These are phyloP conservation scores for Pythium guiyangense DNA, from an alignment of 352 stramenopile genomes.

Conservation along the genomic window DNA sequence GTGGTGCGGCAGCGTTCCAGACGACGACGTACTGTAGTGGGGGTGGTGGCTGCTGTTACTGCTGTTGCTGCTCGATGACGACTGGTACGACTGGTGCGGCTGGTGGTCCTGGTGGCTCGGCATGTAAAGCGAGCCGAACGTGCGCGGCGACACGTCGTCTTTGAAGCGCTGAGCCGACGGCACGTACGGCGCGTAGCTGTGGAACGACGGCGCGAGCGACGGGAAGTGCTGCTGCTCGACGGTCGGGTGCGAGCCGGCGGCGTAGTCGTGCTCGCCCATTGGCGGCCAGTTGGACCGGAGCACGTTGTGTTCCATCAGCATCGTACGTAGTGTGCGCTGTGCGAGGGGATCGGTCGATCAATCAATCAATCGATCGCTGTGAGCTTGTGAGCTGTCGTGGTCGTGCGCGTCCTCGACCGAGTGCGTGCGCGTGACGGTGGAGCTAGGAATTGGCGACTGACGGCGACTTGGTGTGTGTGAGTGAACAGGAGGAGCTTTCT, in stretches of 20 bases:
- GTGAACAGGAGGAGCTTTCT: constrained; percentile 1
- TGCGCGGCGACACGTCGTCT: constrained; percentile 13
- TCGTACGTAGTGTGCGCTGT: not conserved
- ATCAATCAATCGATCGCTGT: no score
- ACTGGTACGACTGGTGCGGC: not conserved
- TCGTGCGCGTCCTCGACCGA: not conserved
- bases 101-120: constrained; percentile 2
- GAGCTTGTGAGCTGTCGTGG: no score
- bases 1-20: constrained; percentile 2
- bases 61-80: constrained; percentile 2
- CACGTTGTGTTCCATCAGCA: constrained; percentile 19
- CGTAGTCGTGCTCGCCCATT: constrained; percentile 14
- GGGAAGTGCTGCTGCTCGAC: constrained; percentile 19
- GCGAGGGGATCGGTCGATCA: not conserved
- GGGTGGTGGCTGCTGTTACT: not conserved
- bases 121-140: constrained; percentile 14
- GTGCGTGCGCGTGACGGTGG: not conserved
- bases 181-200: constrained; percentile 13
- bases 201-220: constrained; percentile 13
- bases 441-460: constrained; percentile 1
- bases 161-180: constrained; percentile 12
- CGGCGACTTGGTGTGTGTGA: not conserved
- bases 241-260: constrained; percentile 5
- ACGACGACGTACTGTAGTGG: not conserved
- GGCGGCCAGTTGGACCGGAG: constrained; percentile 13